A percentile compares a stretch with the other conserved stretches of the same genome.
Conservation (phyloP, 148 eudicot genomes). For the Vaccinium corymbosum region DNA sequence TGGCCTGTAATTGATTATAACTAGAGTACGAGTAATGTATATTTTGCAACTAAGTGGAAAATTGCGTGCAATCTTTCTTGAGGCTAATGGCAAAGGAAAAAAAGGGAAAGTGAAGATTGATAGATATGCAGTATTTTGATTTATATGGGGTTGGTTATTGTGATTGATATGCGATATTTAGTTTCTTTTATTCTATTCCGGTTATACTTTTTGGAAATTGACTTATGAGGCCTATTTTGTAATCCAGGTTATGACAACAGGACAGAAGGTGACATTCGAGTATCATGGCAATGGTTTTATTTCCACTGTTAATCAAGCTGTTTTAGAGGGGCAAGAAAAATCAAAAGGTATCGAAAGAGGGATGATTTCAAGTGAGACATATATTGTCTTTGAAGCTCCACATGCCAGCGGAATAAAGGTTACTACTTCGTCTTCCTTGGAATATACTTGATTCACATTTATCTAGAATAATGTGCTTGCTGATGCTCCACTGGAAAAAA, state of each 20-base stretch:
- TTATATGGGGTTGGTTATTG: neutral
- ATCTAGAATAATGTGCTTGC: neutral
- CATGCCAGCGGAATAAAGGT: constrained; percentile 92
- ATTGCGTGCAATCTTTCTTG: neutral
- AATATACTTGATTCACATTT: neutral
- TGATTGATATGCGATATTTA: neutral
- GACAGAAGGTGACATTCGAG: constrained; percentile 83
- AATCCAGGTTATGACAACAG: constrained; percentile 81
- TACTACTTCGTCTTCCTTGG: constrained; percentile 6
- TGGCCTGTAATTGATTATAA: neutral
- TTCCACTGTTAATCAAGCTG: constrained; percentile 80
- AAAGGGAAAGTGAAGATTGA: neutral
- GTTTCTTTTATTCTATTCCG: neutral
- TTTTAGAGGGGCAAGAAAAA: constrained; percentile 61
- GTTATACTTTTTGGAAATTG: constrained; percentile 15
- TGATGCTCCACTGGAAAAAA: neutral
- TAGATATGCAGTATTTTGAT: neutral
- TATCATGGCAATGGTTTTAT: constrained; percentile 70
- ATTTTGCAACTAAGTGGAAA: neutral
- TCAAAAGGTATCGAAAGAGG: constrained; percentile 67
- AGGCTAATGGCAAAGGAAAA: neutral
- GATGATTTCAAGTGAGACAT: constrained; percentile 69
- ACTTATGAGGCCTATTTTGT: constrained; percentile 13
- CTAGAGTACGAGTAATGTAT: too few relatives aligned
- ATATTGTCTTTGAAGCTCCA: constrained; percentile 80